Percentiles rank a stretch among this genome's conserved stretches.
phyloP scores from a whole-genome alignment of 2,329 filamentous ascomycete species.

The Dothiorella sarmentorum region DNA sequence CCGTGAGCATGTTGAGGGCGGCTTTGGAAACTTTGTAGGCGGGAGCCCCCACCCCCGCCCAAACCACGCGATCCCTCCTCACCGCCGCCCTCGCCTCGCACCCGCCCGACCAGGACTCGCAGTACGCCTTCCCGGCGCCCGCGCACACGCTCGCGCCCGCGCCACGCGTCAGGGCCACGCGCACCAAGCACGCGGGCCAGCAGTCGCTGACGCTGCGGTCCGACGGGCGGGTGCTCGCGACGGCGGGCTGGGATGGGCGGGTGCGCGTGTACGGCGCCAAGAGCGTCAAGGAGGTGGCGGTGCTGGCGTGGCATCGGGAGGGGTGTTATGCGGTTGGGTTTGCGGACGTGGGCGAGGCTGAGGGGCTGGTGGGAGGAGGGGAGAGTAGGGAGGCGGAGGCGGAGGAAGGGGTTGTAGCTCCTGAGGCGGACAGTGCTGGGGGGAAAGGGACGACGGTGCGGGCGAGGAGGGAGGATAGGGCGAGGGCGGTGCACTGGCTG shows the following conservation, averaged over 20 bases:
- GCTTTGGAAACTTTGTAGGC: too few species aligned
- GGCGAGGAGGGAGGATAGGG: slow-evolving; percentile 47
- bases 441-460: slow-evolving; percentile 27
- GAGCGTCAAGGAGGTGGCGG: slow-evolving; percentile 80
- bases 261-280: slow-evolving; percentile 77
- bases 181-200: slow-evolving; percentile 88
- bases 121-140: slow-evolving; percentile 10
- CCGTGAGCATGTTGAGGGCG: too few species aligned
- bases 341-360: slow-evolving; percentile 42
- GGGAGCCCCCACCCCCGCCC: too few species aligned
- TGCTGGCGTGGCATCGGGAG: slow-evolving; percentile 89
- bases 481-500: slow-evolving; percentile 77
- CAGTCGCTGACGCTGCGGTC: slow-evolving; percentile 74
- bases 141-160: slow-evolving; percentile 39
- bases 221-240: slow-evolving; percentile 81
- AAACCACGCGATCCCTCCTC: slow-evolving; percentile 12
- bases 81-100: not conserved
- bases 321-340: slow-evolving; percentile 83
- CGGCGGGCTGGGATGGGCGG: slow-evolving; percentile 86
- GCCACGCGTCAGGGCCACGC: slow-evolving; percentile 48
- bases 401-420: slow-evolving; percentile 10
- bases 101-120: slow-evolving; percentile 49
- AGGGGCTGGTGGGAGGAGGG: not conserved
- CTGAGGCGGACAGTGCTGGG: not conserved
- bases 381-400: not conserved